Percentiles rank a stretch among this genome's conserved stretches.
Evolutionary conservation across 176 grass and related monocot species (phyloP).

Genomic region (Carex parvula): DNA sequence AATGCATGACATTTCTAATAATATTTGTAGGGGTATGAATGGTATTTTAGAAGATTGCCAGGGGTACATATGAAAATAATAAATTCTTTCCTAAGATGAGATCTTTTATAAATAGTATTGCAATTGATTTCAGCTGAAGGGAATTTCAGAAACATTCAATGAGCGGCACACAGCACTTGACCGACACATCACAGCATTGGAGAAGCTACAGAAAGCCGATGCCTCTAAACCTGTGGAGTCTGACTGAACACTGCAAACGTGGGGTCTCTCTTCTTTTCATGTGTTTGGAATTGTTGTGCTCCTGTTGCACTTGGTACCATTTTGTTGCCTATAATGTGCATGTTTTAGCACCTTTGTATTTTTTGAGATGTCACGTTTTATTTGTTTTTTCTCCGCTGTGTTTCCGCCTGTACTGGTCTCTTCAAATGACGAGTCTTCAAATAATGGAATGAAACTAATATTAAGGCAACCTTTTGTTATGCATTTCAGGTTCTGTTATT

Average conservation of each 20-base stretch:
- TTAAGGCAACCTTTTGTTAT: not conserved
- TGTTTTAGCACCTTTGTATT: not conserved
- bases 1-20: not conserved
- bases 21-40: not conserved
- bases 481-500: not conserved
- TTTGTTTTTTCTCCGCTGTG: not conserved
- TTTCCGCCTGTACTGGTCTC: not conserved
- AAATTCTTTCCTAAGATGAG: not conserved
- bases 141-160: slow-evolving; percentile 47
- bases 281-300: slow-evolving; percentile 29
- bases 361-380: not conserved
- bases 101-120: not conserved
- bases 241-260: slow-evolving; percentile 14
- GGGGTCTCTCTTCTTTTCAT: slow-evolving; percentile 18
- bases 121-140: slow-evolving; percentile 48
- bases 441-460: not conserved
- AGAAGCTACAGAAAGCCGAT: slow-evolving; percentile 41
- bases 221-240: slow-evolving; percentile 38
- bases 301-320: not conserved
- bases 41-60: not conserved
- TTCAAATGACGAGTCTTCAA: not conserved
- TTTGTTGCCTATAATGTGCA: not conserved
- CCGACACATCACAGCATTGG: slow-evolving; percentile 41
- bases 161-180: slow-evolving; percentile 45
- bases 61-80: not conserved